Percentiles rank a stretch among this genome's conserved stretches.
Conservation (phyloP, 164 flowering plant species). For the Nelumbo lutea region DNA sequence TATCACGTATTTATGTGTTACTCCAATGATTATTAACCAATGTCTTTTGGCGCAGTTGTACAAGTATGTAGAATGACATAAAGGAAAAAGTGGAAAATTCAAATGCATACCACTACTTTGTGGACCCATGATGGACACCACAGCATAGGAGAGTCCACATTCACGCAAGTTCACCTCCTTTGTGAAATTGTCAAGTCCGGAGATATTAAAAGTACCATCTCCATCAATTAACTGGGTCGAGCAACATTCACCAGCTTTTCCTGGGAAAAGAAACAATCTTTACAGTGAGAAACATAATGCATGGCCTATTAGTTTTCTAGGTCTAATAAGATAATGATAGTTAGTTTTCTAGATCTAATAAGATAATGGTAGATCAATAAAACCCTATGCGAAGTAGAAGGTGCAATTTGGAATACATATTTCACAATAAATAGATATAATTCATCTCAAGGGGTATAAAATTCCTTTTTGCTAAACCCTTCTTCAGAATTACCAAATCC, state of each 20-base stretch:
- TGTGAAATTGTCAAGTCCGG: conserved; percentile 59
- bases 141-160: conserved; percentile 95
- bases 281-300: conserved; percentile 1
- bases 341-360: background rate
- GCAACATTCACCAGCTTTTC: conserved; percentile 35
- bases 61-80: too few species aligned
- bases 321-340: background rate
- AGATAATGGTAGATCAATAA: background rate
- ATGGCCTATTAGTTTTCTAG: background rate
- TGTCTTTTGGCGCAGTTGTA: too few species aligned
- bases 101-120: conserved; percentile 93
- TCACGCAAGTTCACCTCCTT: conserved; percentile 74
- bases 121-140: conserved; percentile 98
- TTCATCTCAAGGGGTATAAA: too few species aligned
- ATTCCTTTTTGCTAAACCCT: too few species aligned
- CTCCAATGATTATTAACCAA: too few species aligned
- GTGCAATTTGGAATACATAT: background rate
- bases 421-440: too few species aligned
- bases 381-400: background rate
- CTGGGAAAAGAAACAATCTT: conserved; percentile 22
- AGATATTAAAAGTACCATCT: conserved; percentile 72
- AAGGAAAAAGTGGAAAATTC: conserved; percentile 6
- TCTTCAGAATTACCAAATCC: too few species aligned
- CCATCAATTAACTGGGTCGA: conserved; percentile 93
- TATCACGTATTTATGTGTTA: too few species aligned